These are phyloP conservation scores for Trematosphaeria pertusa DNA, from an alignment of 2,329 filamentous ascomycete species.

Conservation along the genomic window DNA sequence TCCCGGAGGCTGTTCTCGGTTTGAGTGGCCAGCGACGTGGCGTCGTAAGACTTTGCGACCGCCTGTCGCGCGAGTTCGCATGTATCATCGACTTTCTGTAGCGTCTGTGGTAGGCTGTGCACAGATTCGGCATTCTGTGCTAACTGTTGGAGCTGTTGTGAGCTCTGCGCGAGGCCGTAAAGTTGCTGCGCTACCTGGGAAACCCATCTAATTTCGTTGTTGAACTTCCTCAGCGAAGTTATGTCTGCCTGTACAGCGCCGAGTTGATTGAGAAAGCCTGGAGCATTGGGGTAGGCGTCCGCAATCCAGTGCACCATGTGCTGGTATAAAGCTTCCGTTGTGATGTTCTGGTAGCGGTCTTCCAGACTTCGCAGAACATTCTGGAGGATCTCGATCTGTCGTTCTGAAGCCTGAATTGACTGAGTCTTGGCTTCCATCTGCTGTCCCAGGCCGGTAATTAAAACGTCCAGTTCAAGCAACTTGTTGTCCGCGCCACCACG, in stretches of 20 bases:
- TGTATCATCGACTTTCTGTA: not conserved
- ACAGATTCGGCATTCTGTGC: not conserved
- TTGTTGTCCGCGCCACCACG: not conserved
- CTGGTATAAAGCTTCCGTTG: conserved; percentile 14
- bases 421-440: not conserved
- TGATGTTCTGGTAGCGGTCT: conserved; percentile 21
- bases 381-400: not conserved
- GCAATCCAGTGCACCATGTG: conserved; percentile 22
- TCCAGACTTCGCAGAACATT: conserved; percentile 8
- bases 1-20: not conserved
- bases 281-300: conserved; percentile 16
- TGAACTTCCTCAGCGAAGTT: not conserved
- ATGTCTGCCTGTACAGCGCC: not conserved
- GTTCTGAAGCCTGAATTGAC: not conserved
- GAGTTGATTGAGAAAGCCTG: conserved; percentile 1
- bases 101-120: no score
- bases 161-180: not conserved
- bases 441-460: no score
- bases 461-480: no score
- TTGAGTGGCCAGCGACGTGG: not conserved
- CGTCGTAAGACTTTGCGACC: not conserved
- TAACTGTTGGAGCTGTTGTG: not conserved
- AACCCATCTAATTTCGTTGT: not conserved
- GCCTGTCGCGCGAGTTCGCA: not conserved
- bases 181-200: not conserved